Base-by-base conservation (phyloP, 192 early-diverging fungal genomes). In the Spizellomyces punctatus region DNA sequence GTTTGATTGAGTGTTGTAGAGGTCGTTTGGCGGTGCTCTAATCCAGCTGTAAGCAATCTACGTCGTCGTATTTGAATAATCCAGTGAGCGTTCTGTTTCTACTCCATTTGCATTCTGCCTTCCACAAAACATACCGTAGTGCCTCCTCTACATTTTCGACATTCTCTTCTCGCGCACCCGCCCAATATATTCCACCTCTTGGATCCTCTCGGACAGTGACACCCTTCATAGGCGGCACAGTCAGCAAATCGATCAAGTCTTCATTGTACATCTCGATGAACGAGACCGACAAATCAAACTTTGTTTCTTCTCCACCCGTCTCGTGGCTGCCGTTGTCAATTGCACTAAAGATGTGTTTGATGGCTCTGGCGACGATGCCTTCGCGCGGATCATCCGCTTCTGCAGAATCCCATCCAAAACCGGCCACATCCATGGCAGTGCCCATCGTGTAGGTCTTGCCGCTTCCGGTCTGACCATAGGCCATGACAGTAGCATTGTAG, bases 401-500 rank as follows among this genome's bases (percentile, higher is more conserved):
- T 36, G 27, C 27, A 3, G 27, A 36, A 36, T 36, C 27, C 27
- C 27, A 36, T 36, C 27, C 27, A 36, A 36, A 36, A 36, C 5
- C 36, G 14, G 14, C 54, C 54, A 22, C 7, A 6, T 19, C 22
- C 54, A 22, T 56, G 5, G 17, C 16, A 16, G 95, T 95, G 48
- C 95, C 94, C 96, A 98, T 98, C 8, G 94, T 98, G 74, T 90
- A 92, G 10, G 96, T 97, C 79, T 98, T 98, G 60, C 96, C 96
- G 5, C 90, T 91, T 10, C 94, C 95, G 10, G 95, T 96, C 83
- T 98, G 93, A 10, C 93, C 92, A 92, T 88, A 88, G 48, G 96
- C 96, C 59, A 99, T 83, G 47, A 99, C 90, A 0, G 96, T 98
- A 27, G 91, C 92, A 80, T 98, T 98, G 74, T 93, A 95, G 17